phyloP scores from a whole-genome alignment of 768 basidiomycete genomes.

The Amanita exitialis region DNA sequence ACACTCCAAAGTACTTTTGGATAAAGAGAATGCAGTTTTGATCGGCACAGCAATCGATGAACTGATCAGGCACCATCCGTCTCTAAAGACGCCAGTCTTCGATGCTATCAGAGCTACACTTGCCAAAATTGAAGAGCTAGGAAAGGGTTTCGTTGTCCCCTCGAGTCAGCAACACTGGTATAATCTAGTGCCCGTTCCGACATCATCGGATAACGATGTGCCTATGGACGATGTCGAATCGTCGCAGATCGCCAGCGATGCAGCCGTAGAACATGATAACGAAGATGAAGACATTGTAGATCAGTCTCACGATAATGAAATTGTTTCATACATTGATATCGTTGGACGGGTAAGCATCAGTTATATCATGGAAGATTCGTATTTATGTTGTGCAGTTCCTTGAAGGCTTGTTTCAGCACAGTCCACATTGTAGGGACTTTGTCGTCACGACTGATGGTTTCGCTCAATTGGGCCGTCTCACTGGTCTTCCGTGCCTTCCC shows the following conservation, averaged over 20 bases:
- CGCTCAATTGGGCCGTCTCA: conserved; percentile 62
- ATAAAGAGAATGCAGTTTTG: conserved; percentile 86
- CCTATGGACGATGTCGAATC: conserved; percentile 37
- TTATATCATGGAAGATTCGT: background rate
- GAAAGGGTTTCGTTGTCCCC: conserved; percentile 45
- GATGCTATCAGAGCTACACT: conserved; percentile 66
- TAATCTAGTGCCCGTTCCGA: conserved; percentile 28
- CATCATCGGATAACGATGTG: conserved; percentile 23
- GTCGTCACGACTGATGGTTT: conserved; percentile 67
- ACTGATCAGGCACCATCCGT: conserved; percentile 91
- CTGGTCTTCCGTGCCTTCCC: conserved; percentile 79
- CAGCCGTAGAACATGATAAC: conserved; percentile 9
- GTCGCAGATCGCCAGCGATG: conserved; percentile 5
- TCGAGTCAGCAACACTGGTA: conserved; percentile 63
- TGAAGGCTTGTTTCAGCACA: conserved; percentile 91
- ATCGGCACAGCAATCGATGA: conserved; percentile 92
- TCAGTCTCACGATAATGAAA: conserved; percentile 61
- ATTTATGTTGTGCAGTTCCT: conserved; percentile 50
- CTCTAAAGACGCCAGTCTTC: conserved; percentile 71
- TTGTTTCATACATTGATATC: conserved; percentile 74
- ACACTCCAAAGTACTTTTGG: conserved; percentile 75
- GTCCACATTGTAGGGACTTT: conserved; percentile 85
- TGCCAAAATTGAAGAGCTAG: conserved; percentile 64
- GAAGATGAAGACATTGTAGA: conserved; percentile 18
- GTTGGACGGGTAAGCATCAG: conserved; percentile 53